Evolutionary conservation across 1,139 yeast species (phyloP).

Genomic region (Candida pseudoviswanathii): DNA sequence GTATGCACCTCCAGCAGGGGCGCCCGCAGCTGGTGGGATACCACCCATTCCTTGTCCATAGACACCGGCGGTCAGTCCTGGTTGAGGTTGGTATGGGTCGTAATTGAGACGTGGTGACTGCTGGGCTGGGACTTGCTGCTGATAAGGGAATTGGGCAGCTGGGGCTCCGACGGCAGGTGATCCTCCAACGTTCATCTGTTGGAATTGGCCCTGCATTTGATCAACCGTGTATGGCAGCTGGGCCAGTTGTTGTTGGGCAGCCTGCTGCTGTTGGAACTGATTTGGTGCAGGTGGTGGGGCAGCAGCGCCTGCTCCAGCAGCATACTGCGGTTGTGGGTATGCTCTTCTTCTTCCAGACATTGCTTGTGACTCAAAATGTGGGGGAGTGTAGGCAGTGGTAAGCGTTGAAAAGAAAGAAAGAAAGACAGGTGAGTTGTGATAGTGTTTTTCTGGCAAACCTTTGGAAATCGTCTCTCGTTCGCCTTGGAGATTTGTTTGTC

Average conservation of each 20-base stretch:
- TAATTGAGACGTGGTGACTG: conserved; percentile 17
- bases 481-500: background rate
- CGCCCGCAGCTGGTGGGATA: conserved; percentile 11
- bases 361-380: background rate
- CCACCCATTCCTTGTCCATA: conserved; percentile 18
- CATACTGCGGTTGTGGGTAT: conserved; percentile 67
- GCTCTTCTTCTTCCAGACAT: conserved; percentile 56
- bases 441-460: background rate
- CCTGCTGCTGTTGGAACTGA: conserved; percentile 15
- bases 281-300: conserved; percentile 10
- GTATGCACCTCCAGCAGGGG: conserved; percentile 14
- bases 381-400: background rate
- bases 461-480: conserved; percentile 3
- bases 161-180: conserved; percentile 12
- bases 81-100: conserved; percentile 17
- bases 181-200: conserved; percentile 36
- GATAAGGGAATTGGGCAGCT: conserved; percentile 8
- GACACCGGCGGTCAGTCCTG: conserved; percentile 10
- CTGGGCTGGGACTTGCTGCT: conserved; percentile 14
- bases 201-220: conserved; percentile 43
- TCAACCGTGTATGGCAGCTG: conserved; percentile 28
- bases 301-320: conserved; percentile 27
- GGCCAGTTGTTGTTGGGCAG: conserved; percentile 15
- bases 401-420: background rate
- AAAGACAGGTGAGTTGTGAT: background rate